Evolutionary conservation across 2,329 filamentous ascomycete species (phyloP).

Genomic region (Trichoderma citrinoviride): DNA sequence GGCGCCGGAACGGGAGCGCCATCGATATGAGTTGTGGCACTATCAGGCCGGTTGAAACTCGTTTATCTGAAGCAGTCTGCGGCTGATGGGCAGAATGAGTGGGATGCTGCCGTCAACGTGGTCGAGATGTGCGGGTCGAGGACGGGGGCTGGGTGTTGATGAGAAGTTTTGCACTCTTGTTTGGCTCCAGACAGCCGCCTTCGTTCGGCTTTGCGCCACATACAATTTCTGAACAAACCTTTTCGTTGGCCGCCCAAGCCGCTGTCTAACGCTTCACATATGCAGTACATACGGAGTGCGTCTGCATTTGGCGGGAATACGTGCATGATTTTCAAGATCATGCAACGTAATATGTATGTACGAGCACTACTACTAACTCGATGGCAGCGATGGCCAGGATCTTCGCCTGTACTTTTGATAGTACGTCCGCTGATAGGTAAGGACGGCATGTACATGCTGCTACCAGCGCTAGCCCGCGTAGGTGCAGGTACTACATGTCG

Average conservation of each 20-base stretch:
- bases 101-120: background rate
- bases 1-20: background rate
- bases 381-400: background rate
- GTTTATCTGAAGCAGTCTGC: background rate
- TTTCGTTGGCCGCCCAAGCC: too few species aligned
- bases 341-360: background rate
- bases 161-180: background rate
- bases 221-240: too few species aligned
- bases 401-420: background rate
- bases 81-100: background rate
- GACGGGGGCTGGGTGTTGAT: background rate
- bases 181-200: background rate
- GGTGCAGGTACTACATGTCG: conserved; percentile 1
- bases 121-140: background rate
- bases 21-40: background rate
- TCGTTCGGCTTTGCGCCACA: background rate
- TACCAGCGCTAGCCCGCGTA: background rate
- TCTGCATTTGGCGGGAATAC: too few species aligned
- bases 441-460: background rate
- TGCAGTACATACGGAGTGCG: too few species aligned
- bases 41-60: background rate
- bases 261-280: too few species aligned
- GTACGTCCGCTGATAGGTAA: background rate
- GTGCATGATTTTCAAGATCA: too few species aligned
- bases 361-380: background rate